phyloP scores from a whole-genome alignment of 2,329 filamentous ascomycete species.

The Trichophaea hybrida region DNA sequence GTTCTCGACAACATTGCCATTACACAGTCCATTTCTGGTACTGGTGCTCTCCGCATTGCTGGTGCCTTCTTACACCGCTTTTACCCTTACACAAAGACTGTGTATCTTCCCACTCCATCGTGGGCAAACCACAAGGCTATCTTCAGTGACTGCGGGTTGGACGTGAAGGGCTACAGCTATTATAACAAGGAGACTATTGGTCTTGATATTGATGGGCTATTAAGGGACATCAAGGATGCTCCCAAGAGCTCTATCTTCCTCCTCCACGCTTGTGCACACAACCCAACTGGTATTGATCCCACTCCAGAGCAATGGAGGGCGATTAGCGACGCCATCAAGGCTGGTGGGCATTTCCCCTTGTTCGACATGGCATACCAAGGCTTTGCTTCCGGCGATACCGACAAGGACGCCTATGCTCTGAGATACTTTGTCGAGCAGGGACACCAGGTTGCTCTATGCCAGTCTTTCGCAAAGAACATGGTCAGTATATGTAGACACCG shows the following conservation, averaged over 20 bases:
- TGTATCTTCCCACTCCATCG: slow-evolving; percentile 90
- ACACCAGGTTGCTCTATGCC: slow-evolving; percentile 42
- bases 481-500: slow-evolving; percentile 31
- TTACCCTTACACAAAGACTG: slow-evolving; percentile 69
- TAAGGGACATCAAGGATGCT: slow-evolving; percentile 78
- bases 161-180: slow-evolving; percentile 93
- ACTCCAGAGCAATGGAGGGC: slow-evolving; percentile 86
- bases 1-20: slow-evolving; percentile 71
- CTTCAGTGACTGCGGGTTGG: slow-evolving; percentile 81
- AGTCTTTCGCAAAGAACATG: slow-evolving; percentile 74
- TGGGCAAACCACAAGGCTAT: slow-evolving; percentile 98
- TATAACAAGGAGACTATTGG: slow-evolving; percentile 99
- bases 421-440: slow-evolving; percentile 67
- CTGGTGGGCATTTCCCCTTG: slow-evolving; percentile 79
- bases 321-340: slow-evolving; percentile 76
- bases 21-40: slow-evolving; percentile 96
- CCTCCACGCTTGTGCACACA: slow-evolving; percentile 91
- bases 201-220: slow-evolving; percentile 87
- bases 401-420: slow-evolving; percentile 85
- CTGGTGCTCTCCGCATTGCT: slow-evolving; percentile 86
- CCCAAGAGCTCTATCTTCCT: slow-evolving; percentile 73
- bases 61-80: slow-evolving; percentile 84
- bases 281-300: slow-evolving; percentile 92
- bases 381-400: slow-evolving; percentile 82
- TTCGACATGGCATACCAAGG: slow-evolving; percentile 99